Conservation (phyloP, 371 early-diverging fungal genomes). For the Syncephalis plumigaleata region DNA sequence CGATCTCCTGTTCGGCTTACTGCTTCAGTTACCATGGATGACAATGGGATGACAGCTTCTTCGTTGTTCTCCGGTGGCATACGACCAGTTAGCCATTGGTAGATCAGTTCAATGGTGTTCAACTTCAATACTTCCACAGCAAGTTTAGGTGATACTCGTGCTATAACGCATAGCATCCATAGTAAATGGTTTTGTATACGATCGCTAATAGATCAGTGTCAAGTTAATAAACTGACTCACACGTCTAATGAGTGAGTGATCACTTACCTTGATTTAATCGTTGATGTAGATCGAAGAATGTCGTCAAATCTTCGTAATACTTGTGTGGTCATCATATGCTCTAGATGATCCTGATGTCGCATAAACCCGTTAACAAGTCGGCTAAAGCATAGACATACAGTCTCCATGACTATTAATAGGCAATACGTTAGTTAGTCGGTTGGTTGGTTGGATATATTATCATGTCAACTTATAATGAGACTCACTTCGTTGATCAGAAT, state of each 20-base stretch:
- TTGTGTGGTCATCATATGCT: conserved; percentile 22
- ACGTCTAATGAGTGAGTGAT: too few species aligned
- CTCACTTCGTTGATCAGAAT: conserved; percentile 36
- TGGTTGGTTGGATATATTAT: too few species aligned
- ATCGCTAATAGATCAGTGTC: conserved; percentile 14
- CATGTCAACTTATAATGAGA: too few species aligned
- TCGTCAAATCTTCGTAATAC: conserved; percentile 22
- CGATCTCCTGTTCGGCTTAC: conserved; percentile 23
- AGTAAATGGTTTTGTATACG: conserved; percentile 36
- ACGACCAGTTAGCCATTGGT: conserved; percentile 32
- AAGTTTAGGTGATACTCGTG: conserved; percentile 39
- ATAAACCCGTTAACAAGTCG: conserved; percentile 41
- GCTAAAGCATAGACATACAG: conserved; percentile 43
- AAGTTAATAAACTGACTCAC: too few species aligned
- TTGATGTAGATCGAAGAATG: conserved; percentile 14
- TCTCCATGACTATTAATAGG: conserved; percentile 28
- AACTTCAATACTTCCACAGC: conserved; percentile 29
- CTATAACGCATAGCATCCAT: conserved; percentile 34
- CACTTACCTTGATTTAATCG: not conserved
- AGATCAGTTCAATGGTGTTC: conserved; percentile 31
- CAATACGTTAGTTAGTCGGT: too few species aligned
- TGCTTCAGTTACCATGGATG: conserved; percentile 12
- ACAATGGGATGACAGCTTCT: not conserved
- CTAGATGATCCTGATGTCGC: conserved; percentile 25
- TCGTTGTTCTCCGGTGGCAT: conserved; percentile 8